Conservation (phyloP, 768 basidiomycete species). For the Rhodotorula paludigena region DNA sequence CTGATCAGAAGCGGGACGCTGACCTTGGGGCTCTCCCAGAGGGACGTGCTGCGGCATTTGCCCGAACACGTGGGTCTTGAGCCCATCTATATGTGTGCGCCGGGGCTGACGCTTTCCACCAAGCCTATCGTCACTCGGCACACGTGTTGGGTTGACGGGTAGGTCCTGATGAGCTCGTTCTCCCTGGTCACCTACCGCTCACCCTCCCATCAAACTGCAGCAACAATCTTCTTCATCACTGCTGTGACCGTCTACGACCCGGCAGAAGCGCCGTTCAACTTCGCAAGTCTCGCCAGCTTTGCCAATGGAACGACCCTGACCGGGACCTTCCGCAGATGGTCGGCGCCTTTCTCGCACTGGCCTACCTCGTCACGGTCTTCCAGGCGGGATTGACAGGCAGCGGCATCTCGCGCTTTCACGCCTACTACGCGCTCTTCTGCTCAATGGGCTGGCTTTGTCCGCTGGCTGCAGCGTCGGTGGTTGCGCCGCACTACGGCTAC, state of each 20-base stretch:
- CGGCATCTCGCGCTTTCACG: conserved; percentile 25
- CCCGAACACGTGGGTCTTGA: conserved; percentile 3
- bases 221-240: conserved; percentile 25
- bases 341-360: conserved; percentile 14
- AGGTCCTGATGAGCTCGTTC: not conserved
- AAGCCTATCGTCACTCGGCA: conserved; percentile 13
- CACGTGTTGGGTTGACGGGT: conserved; percentile 12
- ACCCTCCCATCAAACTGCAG: not conserved
- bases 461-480: conserved; percentile 13
- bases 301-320: not conserved
- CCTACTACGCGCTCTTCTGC: conserved; percentile 26
- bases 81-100: not conserved
- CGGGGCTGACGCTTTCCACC: not conserved
- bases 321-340: conserved; percentile 1
- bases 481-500: conserved; percentile 13
- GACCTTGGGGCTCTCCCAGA: not conserved
- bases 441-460: conserved; percentile 21
- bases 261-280: conserved; percentile 24
- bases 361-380: conserved; percentile 16
- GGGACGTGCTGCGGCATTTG: conserved; percentile 24
- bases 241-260: conserved; percentile 9
- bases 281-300: not conserved
- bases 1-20: not conserved
- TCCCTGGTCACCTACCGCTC: no score
- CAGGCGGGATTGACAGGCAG: not conserved